These are phyloP conservation scores for Ashbya aceris DNA, from an alignment of 1,139 yeast species.

Conservation along the genomic window DNA sequence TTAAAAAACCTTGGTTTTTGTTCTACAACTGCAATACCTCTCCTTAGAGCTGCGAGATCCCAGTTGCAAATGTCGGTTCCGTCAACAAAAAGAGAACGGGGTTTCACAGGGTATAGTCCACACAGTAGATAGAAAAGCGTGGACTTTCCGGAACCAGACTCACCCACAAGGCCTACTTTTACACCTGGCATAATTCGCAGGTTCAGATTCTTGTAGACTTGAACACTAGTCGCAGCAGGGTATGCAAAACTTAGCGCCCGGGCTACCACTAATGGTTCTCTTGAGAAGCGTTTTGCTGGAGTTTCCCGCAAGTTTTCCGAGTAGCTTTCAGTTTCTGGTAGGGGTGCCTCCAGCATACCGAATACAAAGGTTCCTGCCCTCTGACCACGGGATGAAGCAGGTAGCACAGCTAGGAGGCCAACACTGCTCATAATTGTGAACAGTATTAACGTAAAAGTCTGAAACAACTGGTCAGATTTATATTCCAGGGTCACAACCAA, in stretches of 20 bases:
- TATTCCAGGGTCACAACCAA: constrained; percentile 53
- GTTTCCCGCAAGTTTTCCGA: constrained; percentile 18
- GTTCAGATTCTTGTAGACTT: constrained; percentile 34
- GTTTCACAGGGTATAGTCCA: constrained; percentile 39
- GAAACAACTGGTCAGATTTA: constrained; percentile 46
- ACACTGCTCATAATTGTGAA: constrained; percentile 65
- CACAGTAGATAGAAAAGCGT: constrained; percentile 49
- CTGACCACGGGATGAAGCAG: constrained; percentile 71
- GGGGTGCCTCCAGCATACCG: constrained; percentile 33
- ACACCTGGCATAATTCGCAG: constrained; percentile 39
- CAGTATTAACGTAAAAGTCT: constrained; percentile 61
- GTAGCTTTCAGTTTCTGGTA: constrained; percentile 24
- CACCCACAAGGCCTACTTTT: constrained; percentile 59
- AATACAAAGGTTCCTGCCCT: constrained; percentile 54
- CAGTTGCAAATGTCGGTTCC: constrained; percentile 39
- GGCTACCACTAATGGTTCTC: constrained; percentile 32
- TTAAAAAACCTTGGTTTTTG: constrained; percentile 59
- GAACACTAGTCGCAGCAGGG: constrained; percentile 26
- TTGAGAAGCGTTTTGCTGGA: constrained; percentile 13
- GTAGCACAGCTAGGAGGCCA: constrained; percentile 51
- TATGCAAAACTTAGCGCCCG: constrained; percentile 43
- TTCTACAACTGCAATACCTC: constrained; percentile 52
- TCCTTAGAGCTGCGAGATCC: constrained; percentile 43
- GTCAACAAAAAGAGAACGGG: constrained; percentile 32
- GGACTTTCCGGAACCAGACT: constrained; percentile 76